Evolutionary conservation across 208 protist species (phyloP).

Genomic region (Wallacemonas sp.): DNA sequence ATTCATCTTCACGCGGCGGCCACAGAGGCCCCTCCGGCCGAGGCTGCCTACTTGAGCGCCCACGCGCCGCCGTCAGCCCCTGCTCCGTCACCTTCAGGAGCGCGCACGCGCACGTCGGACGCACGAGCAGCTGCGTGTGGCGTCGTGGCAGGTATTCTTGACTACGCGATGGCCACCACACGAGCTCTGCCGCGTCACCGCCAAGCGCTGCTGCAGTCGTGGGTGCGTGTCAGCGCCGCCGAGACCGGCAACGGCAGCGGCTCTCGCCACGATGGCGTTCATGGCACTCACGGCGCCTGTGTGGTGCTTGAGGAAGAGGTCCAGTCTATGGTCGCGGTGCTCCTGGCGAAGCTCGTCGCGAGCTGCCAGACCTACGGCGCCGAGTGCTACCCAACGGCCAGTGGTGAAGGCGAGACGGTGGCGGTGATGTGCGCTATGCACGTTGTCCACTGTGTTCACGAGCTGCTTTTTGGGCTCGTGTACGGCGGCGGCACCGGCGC

Average conservation of each 20-base stretch:
- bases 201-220: background rate
- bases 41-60: background rate
- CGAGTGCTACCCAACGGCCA: background rate
- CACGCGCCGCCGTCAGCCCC: no score
- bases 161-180: conserved; percentile 44
- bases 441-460: conserved; percentile 50
- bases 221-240: background rate
- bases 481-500: conserved; percentile 27
- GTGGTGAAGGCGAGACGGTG: no score
- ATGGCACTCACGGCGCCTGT: background rate
- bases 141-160: conserved; percentile 59
- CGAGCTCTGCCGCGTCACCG: conserved; percentile 1
- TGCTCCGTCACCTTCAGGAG: background rate
- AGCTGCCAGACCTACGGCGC: background rate
- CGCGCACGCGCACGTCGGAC: background rate
- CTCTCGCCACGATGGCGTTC: background rate
- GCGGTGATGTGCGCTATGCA: background rate
- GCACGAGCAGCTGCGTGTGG: conserved; percentile 26
- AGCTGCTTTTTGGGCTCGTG: conserved; percentile 62
- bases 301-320: background rate
- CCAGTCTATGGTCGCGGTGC: background rate
- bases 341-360: conserved; percentile 10
- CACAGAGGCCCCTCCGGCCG: background rate
- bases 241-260: background rate
- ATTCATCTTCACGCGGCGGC: background rate